These are phyloP conservation scores for Trichoderma gamsii DNA, from an alignment of 495 filamentous ascomycete species.

Conservation along the genomic window DNA sequence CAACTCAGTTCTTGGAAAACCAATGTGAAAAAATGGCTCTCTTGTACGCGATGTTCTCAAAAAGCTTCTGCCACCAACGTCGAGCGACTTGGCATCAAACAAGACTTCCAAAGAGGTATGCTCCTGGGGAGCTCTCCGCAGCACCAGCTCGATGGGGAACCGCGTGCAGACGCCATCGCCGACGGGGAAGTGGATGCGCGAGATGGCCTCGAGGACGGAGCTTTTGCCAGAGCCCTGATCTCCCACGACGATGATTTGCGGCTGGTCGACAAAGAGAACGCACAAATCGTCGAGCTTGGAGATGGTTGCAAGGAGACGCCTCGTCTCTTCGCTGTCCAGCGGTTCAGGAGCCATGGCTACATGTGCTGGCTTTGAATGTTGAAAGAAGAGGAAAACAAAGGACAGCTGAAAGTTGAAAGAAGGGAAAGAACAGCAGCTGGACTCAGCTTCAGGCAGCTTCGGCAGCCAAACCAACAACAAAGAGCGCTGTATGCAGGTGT, in stretches of 20 bases:
- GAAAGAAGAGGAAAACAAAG: no score
- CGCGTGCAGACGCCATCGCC: constrained; percentile 46
- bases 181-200: constrained; percentile 49
- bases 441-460: no score
- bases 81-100: constrained; percentile 19
- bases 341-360: background rate
- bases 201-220: constrained; percentile 59
- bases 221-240: constrained; percentile 56
- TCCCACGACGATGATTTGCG: constrained; percentile 59
- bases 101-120: constrained; percentile 25
- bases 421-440: no score
- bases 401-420: no score
- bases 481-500: no score
- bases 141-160: constrained; percentile 50
- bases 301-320: constrained; percentile 45
- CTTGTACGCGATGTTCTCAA: background rate
- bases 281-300: constrained; percentile 48
- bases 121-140: constrained; percentile 33
- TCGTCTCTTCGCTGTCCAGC: constrained; percentile 18
- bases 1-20: constrained; percentile 33
- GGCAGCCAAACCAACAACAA: no score
- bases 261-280: constrained; percentile 51
- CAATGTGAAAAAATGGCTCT: constrained; percentile 26
- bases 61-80: background rate
- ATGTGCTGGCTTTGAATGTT: no score